Conservation (phyloP, 495 filamentous ascomycete species). For the Thozetella sp. region DNA sequence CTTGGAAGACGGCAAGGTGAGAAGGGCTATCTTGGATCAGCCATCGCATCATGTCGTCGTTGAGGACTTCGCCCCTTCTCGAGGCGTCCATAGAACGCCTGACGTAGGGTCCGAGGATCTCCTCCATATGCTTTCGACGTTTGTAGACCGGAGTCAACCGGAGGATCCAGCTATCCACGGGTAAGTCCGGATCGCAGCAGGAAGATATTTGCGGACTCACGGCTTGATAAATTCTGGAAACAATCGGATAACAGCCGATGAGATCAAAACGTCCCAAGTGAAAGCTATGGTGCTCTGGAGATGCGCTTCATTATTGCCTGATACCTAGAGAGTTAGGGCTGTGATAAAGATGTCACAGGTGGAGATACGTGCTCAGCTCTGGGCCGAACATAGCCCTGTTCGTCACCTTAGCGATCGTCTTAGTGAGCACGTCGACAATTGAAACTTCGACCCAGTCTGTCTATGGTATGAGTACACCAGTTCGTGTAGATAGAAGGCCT, state of each 20-base stretch:
- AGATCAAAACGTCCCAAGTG: neutral
- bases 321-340: neutral
- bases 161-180: neutral
- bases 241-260: neutral
- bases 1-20: neutral
- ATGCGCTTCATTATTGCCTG: neutral
- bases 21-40: neutral
- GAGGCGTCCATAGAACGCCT: neutral
- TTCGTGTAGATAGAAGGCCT: neutral
- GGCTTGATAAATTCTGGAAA: neutral
- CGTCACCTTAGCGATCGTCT: neutral
- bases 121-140: neutral
- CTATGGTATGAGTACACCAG: too few species aligned
- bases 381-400: neutral
- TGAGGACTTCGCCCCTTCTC: neutral
- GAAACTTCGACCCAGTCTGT: neutral
- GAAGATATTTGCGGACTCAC: neutral
- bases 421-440: neutral
- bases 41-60: neutral
- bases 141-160: neutral
- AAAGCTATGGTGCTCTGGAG: neutral
- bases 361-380: neutral
- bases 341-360: neutral
- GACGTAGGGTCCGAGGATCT: neutral
- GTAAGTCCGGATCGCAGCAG: neutral